These are phyloP conservation scores for Solidago caesia DNA, from an alignment of 129 eudicot species.

Conservation along the genomic window DNA sequence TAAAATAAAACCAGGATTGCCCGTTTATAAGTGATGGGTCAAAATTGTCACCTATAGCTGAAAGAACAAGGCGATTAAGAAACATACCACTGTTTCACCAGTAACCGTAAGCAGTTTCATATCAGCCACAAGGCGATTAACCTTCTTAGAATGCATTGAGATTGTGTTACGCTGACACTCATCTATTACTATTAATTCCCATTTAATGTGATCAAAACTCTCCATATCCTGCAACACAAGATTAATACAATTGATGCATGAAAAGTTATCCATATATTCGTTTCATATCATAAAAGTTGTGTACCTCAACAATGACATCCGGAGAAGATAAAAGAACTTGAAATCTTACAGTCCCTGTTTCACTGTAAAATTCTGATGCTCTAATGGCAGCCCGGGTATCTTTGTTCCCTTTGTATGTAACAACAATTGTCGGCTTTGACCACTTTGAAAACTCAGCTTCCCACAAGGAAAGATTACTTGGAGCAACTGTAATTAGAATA, in stretches of 20 bases:
- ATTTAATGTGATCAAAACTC: conserved; percentile 31
- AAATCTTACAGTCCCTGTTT: conserved; percentile 32
- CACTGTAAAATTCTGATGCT: conserved; percentile 34
- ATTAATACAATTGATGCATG: background rate
- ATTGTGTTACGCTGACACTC: conserved; percentile 39
- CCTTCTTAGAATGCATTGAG: conserved; percentile 17
- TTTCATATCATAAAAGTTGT: background rate
- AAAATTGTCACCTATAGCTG: background rate
- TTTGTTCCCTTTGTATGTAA: conserved; percentile 40
- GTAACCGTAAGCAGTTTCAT: conserved; percentile 41
- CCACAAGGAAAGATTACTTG: conserved; percentile 36
- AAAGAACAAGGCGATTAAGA: background rate
- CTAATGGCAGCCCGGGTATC: conserved; percentile 37
- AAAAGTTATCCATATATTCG: background rate
- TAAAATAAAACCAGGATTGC: conserved; percentile 31
- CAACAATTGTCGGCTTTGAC: conserved; percentile 29
- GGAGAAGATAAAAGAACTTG: conserved; percentile 46
- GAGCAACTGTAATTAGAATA: conserved; percentile 34
- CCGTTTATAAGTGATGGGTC: conserved; percentile 39
- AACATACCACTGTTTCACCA: conserved; percentile 34
- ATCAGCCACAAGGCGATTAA: conserved; percentile 32
- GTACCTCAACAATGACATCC: conserved; percentile 43
- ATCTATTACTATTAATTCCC: conserved; percentile 45
- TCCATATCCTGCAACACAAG: conserved; percentile 39
- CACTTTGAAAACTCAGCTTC: conserved; percentile 43